Conservation (phyloP, 2,329 filamentous ascomycete species). For the Pseudogymnoascus sp. region DNA sequence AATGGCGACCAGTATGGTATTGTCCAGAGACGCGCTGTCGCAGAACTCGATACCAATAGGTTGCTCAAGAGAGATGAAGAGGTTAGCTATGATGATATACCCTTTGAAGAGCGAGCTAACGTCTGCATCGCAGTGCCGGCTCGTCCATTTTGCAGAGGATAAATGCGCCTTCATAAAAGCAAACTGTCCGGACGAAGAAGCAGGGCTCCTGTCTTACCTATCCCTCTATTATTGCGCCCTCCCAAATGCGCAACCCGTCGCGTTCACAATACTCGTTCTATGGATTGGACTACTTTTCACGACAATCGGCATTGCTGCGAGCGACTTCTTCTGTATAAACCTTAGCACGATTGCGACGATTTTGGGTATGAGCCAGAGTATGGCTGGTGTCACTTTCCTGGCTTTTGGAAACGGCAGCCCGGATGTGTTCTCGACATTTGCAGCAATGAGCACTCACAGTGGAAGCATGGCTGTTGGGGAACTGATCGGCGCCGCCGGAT, state of each 20-base stretch:
- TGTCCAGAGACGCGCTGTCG: constrained; percentile 23
- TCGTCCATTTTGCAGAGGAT: constrained; percentile 69
- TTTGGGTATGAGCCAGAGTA: constrained; percentile 87
- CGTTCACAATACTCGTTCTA: constrained; percentile 67
- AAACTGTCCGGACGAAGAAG: constrained; percentile 83
- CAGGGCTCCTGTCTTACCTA: constrained; percentile 82
- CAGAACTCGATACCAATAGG: constrained; percentile 19
- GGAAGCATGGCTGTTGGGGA: constrained; percentile 96
- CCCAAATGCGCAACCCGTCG: constrained; percentile 59
- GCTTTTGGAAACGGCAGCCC: constrained; percentile 97
- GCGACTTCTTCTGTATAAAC: constrained; percentile 97
- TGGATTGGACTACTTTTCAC: constrained; percentile 91
- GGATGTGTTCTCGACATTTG: constrained; percentile 97
- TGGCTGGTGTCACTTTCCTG: constrained; percentile 92
- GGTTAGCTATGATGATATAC: constrained; percentile 17
- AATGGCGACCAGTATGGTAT: constrained; percentile 24
- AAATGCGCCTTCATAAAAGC: constrained; percentile 79
- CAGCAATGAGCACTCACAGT: constrained; percentile 93
- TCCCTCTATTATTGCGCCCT: constrained; percentile 84
- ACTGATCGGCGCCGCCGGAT: constrained; percentile 86
- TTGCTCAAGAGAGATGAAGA: constrained; percentile 28
- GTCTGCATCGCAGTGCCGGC: constrained; percentile 52
- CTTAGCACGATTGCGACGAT: constrained; percentile 85
- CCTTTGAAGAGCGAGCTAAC: not conserved
- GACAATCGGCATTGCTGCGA: constrained; percentile 94